A percentile compares a stretch with the other conserved stretches of the same genome.
These are phyloP conservation scores for Entonaema liquescens DNA, from an alignment of 495 filamentous ascomycete genomes.

Conservation along the genomic window DNA sequence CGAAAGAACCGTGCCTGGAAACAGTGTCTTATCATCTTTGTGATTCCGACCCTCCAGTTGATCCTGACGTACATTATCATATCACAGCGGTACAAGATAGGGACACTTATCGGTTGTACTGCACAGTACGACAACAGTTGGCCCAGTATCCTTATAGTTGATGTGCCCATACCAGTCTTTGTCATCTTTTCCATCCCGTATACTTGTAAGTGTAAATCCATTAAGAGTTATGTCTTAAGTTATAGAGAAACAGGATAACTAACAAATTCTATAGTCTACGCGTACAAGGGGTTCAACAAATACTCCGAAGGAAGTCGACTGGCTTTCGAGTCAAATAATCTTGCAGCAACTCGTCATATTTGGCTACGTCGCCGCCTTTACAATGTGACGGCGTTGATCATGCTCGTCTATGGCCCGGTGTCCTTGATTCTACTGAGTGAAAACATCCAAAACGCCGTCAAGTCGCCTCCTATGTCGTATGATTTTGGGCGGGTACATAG, in stretches of 20 bases:
- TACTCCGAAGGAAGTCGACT: conserved; percentile 69
- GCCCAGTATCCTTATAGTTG: conserved; percentile 71
- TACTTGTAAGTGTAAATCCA: conserved; percentile 67
- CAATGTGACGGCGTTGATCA: conserved; percentile 71
- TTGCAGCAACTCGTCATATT: conserved; percentile 57
- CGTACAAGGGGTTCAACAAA: conserved; percentile 71
- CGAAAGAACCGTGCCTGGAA: conserved; percentile 61
- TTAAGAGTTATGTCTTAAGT: neutral
- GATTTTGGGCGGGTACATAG: conserved; percentile 49
- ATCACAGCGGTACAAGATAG: conserved; percentile 74
- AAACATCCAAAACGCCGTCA: conserved; percentile 57
- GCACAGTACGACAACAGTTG: conserved; percentile 72
- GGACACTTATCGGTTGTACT: conserved; percentile 77
- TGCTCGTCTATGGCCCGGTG: conserved; percentile 72
- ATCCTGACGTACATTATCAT: conserved; percentile 75
- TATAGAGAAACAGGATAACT: neutral
- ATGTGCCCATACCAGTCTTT: conserved; percentile 73
- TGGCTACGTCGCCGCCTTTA: conserved; percentile 80
- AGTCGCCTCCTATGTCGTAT: conserved; percentile 61
- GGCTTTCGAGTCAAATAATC: conserved; percentile 62
- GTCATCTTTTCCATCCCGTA: conserved; percentile 70
- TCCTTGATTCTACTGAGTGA: conserved; percentile 66
- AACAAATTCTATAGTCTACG: conserved; percentile 59
- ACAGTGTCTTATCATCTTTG: conserved; percentile 75
- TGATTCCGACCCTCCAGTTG: conserved; percentile 71